A percentile compares a stretch with the other conserved stretches of the same genome.
phyloP scores from a whole-genome alignment of 2,329 filamentous ascomycete species.

The Thelonectria olida region DNA sequence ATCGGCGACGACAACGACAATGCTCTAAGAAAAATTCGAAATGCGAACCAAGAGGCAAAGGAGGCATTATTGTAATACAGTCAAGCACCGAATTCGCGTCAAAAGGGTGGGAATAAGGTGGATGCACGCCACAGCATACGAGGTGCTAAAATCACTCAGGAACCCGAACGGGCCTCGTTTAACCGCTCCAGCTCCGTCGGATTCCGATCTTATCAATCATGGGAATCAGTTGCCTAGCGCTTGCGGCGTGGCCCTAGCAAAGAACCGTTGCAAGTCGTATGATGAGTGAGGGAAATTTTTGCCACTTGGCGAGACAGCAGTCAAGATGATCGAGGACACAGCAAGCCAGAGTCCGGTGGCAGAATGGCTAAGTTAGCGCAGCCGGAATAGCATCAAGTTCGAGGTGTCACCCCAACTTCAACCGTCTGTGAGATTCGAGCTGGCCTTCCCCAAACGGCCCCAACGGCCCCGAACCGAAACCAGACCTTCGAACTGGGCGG shows the following conservation, averaged over 20 bases:
- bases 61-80: neutral
- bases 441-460: too few relatives aligned
- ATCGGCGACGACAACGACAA: neutral
- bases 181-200: neutral
- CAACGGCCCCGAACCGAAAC: too few relatives aligned
- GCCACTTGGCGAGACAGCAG: neutral
- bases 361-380: too few relatives aligned
- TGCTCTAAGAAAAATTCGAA: neutral
- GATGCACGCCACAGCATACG: neutral
- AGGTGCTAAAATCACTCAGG: neutral
- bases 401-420: too few relatives aligned
- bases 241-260: neutral
- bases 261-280: neutral
- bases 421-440: too few relatives aligned
- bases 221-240: neutral
- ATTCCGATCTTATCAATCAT: constrained; percentile 18
- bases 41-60: neutral
- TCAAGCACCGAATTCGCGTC: too few relatives aligned
- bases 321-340: too few relatives aligned
- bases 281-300: neutral
- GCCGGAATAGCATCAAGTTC: too few relatives aligned
- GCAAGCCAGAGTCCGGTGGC: too few relatives aligned
- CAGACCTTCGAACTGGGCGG: too few relatives aligned
- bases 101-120: neutral
- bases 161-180: neutral